phyloP scores from a whole-genome alignment of 108 stramenopile species.

The Seminavis robusta region DNA sequence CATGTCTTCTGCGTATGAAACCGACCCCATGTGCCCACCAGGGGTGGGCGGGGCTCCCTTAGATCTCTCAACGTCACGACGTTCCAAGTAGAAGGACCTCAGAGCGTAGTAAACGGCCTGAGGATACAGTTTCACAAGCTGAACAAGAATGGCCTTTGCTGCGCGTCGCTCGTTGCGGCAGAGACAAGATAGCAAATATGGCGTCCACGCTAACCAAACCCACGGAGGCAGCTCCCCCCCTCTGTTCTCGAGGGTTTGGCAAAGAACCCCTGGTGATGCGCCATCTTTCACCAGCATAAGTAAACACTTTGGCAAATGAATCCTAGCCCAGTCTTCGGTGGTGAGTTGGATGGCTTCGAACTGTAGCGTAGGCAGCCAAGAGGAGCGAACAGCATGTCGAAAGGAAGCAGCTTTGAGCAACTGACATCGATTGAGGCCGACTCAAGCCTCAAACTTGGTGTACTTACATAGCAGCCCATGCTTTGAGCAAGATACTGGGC shows the following conservation, averaged over 20 bases:
- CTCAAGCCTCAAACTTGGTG: no score
- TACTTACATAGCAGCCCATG: slow-evolving; percentile 93
- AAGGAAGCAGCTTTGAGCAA: no score
- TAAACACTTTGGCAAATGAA: slow-evolving; percentile 85
- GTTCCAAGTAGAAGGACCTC: slow-evolving; percentile 80
- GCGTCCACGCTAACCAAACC: slow-evolving; percentile 95
- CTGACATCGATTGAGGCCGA: no score
- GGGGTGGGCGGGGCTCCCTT: slow-evolving; percentile 17
- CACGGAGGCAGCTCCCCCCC: slow-evolving; percentile 75
- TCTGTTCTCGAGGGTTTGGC: slow-evolving; percentile 70
- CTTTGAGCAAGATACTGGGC: slow-evolving; percentile 87
- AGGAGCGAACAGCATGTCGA: no score
- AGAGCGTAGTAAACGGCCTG: slow-evolving; percentile 84
- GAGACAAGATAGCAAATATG: slow-evolving; percentile 81
- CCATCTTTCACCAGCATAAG: slow-evolving; percentile 88
- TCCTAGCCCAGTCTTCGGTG: slow-evolving; percentile 64
- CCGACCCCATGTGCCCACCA: slow-evolving; percentile 50
- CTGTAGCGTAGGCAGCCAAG: no score
- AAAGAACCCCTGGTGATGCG: slow-evolving; percentile 61
- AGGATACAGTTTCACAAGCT: slow-evolving; percentile 70
- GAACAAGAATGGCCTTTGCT: slow-evolving; percentile 53
- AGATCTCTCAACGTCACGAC: slow-evolving; percentile 77
- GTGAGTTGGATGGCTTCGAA: slow-evolving; percentile 82
- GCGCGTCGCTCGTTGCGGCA: slow-evolving; percentile 69
- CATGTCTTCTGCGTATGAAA: slow-evolving; percentile 76